Evolutionary conservation across 2,329 filamentous ascomycete genomes (phyloP).

Genomic region (Cryphonectria japonica): DNA sequence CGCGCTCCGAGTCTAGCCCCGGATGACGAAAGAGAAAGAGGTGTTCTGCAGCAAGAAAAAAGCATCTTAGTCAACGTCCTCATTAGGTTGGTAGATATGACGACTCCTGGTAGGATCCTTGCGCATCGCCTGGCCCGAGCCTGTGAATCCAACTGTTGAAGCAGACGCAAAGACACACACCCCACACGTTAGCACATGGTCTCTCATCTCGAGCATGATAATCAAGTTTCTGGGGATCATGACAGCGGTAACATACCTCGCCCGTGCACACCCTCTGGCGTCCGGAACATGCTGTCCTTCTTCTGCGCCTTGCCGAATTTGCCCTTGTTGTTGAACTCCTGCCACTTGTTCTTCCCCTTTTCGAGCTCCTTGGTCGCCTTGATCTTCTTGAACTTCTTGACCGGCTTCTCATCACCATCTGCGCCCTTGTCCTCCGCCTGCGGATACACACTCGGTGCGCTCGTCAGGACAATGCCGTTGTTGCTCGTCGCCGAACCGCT

Average conservation of each 20-base stretch:
- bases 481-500: constrained; percentile 38
- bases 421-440: constrained; percentile 67
- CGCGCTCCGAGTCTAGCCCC: not conserved
- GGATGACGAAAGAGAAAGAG: not conserved
- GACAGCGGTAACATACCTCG: constrained; percentile 65
- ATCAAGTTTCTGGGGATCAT: not conserved
- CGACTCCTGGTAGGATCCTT: constrained; percentile 83
- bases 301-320: constrained; percentile 70
- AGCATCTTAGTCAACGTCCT: constrained; percentile 68
- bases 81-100: constrained; percentile 81
- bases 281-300: constrained; percentile 97
- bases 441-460: constrained; percentile 60
- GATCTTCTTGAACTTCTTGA: constrained; percentile 84
- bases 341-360: constrained; percentile 90
- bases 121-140: constrained; percentile 93
- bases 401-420: constrained; percentile 70
- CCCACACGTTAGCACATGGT: constrained; percentile 36
- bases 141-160: constrained; percentile 84
- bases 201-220: not conserved
- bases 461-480: constrained; percentile 56
- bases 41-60: constrained; percentile 32
- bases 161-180: not conserved
- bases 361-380: constrained; percentile 91
- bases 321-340: constrained; percentile 83
- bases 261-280: constrained; percentile 81